A percentile compares a stretch with the other conserved stretches of the same genome.
phyloP scores from a whole-genome alignment of 805 yeast genomes.

The Candida chauliodis region DNA sequence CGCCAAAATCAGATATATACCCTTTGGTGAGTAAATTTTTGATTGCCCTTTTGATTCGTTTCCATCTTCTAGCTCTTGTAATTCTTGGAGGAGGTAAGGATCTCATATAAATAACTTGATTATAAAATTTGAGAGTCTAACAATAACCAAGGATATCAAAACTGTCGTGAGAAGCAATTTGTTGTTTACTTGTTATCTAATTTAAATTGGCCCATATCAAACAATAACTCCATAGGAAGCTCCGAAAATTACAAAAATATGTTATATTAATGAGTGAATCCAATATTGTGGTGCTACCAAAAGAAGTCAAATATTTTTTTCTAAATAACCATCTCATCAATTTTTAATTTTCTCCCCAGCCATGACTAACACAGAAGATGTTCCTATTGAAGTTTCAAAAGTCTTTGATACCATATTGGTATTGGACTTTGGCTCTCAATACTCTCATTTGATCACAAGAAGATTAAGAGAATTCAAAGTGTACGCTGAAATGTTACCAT shows the following conservation, averaged over 20 bases:
- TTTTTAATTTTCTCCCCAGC: background rate
- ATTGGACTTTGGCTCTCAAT: conserved; percentile 97
- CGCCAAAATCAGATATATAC: conserved; percentile 23
- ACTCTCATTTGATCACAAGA: conserved; percentile 94
- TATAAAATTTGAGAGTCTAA: background rate
- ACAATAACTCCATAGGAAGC: background rate
- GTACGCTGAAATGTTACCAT: conserved; percentile 98
- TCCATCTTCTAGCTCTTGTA: conserved; percentile 30
- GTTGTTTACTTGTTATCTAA: too few species aligned
- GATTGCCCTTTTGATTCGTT: conserved; percentile 25
- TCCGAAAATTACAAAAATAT: background rate
- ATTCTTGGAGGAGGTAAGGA: conserved; percentile 35
- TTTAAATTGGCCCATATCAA: conserved; percentile 1
- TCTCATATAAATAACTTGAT: conserved; percentile 22
- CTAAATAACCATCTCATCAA: conserved; percentile 3
- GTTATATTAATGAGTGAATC: background rate
- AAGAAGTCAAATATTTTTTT: conserved; percentile 4
- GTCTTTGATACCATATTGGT: conserved; percentile 96
- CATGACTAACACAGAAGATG: conserved; percentile 21
- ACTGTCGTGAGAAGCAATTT: conserved; percentile 4
- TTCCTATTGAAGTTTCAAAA: conserved; percentile 65
- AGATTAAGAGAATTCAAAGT: conserved; percentile 97
- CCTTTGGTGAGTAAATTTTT: conserved; percentile 26
- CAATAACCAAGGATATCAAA: background rate
- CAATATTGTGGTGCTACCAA: conserved; percentile 1